phyloP scores from a whole-genome alignment of 139 green algal genomes.

The Spirogloea muscicola region DNA sequence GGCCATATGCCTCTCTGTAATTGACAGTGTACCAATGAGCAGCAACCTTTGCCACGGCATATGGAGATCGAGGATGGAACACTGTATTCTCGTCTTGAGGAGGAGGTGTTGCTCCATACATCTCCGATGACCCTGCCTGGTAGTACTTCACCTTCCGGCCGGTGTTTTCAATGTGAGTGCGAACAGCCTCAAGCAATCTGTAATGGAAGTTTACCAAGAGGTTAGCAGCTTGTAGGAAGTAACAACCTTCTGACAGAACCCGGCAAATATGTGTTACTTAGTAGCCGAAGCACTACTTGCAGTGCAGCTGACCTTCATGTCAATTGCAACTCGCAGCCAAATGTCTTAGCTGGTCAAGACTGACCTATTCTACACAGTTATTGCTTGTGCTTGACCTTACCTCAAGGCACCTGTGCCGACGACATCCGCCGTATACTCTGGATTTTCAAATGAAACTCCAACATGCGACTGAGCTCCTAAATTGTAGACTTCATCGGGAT shows the following conservation, averaged over 20 bases:
- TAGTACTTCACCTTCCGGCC: conserved; percentile 54
- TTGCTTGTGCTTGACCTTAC: conserved; percentile 69
- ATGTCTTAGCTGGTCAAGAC: too few relatives aligned
- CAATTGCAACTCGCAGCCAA: too few relatives aligned
- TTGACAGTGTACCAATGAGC: conserved; percentile 65
- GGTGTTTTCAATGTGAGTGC: conserved; percentile 9
- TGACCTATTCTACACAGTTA: too few relatives aligned
- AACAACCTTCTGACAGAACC: too few relatives aligned
- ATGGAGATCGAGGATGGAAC: conserved; percentile 70
- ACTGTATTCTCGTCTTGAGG: conserved; percentile 63
- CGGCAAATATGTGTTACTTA: too few relatives aligned
- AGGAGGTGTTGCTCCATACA: conserved; percentile 65
- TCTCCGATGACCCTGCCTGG: conserved; percentile 67
- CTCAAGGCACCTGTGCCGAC: conserved; percentile 48
- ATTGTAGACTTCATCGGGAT: conserved; percentile 71
- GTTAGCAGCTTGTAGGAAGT: too few relatives aligned
- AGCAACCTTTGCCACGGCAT: conserved; percentile 68
- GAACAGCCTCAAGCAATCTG: conserved; percentile 49
- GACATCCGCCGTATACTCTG: conserved; percentile 62
- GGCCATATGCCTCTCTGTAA: conserved; percentile 70
- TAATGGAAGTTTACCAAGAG: too few relatives aligned
- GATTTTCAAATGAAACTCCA: conserved; percentile 62
- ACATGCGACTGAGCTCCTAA: conserved; percentile 65
- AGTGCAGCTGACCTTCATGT: too few relatives aligned
- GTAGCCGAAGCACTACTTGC: too few relatives aligned